phyloP scores from a whole-genome alignment of 2,329 filamentous ascomycete genomes.

The Arthroderma uncinatum region DNA sequence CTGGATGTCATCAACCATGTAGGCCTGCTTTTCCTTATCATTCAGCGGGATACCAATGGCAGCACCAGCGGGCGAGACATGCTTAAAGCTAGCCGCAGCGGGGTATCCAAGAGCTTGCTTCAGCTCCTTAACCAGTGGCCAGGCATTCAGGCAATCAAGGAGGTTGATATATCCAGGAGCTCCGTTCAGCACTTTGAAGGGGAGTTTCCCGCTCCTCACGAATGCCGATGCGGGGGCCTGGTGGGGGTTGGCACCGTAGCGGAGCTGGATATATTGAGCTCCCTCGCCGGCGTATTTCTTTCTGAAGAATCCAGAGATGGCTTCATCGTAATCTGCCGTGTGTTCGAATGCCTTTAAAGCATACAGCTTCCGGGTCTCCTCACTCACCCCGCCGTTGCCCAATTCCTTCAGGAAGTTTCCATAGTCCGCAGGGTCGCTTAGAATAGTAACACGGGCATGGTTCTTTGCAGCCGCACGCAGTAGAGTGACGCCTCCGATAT shows the following conservation, averaged over 20 bases:
- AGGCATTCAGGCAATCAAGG: conserved; percentile 89
- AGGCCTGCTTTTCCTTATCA: conserved; percentile 86
- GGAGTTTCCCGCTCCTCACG: conserved; percentile 59
- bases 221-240: conserved; percentile 92
- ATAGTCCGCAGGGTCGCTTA: conserved; percentile 90
- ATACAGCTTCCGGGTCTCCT: conserved; percentile 74
- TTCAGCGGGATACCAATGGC: conserved; percentile 83
- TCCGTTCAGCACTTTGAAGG: conserved; percentile 89
- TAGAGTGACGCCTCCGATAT: conserved; percentile 94
- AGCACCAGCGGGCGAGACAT: conserved; percentile 91
- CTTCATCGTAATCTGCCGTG: conserved; percentile 89
- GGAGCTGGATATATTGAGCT: conserved; percentile 68
- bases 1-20: conserved; percentile 93
- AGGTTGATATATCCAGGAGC: conserved; percentile 96
- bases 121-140: conserved; percentile 93
- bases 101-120: conserved; percentile 77
- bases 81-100: conserved; percentile 96
- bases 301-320: conserved; percentile 94
- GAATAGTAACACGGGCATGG: conserved; percentile 86
- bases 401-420: conserved; percentile 87
- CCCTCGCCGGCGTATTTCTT: conserved; percentile 88
- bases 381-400: conserved; percentile 63
- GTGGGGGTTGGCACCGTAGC: conserved; percentile 95
- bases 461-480: conserved; percentile 97
- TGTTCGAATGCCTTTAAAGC: conserved; percentile 98